Evolutionary conservation across 2,329 filamentous ascomycete genomes (phyloP).

Genomic region (Reticulascus tulasneorum): DNA sequence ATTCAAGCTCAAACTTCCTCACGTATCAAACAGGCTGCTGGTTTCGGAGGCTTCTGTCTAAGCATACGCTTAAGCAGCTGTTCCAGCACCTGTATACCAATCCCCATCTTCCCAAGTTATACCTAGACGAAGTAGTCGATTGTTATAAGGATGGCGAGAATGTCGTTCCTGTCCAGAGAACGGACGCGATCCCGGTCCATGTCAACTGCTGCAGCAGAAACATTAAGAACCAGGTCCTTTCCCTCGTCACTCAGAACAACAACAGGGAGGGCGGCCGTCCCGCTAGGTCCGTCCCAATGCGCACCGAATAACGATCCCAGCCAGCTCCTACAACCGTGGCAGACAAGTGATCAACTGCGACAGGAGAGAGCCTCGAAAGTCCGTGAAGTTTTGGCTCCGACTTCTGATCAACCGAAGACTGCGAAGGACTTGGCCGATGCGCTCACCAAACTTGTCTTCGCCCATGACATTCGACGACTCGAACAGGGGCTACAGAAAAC

Average conservation of each 20-base stretch:
- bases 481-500: not conserved
- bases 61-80: too few species aligned
- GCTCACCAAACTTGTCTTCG: constrained; percentile 1
- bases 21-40: too few species aligned
- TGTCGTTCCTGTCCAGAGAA: too few species aligned
- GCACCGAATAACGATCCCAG: not conserved
- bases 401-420: not conserved
- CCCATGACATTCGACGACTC: constrained; percentile 1
- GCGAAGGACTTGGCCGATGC: constrained; percentile 1
- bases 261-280: not conserved
- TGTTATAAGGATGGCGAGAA: too few species aligned
- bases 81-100: too few species aligned
- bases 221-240: too few species aligned
- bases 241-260: not conserved
- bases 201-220: too few species aligned
- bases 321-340: not conserved
- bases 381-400: not conserved
- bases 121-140: too few species aligned
- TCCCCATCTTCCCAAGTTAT: too few species aligned
- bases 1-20: too few species aligned
- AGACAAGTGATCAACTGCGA: not conserved
- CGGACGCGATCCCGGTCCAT: too few species aligned
- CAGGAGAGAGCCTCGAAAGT: not conserved
- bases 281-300: not conserved
- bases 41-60: too few species aligned